Conservation (phyloP, 495 filamentous ascomycete genomes). For the Xylaria sp. region DNA sequence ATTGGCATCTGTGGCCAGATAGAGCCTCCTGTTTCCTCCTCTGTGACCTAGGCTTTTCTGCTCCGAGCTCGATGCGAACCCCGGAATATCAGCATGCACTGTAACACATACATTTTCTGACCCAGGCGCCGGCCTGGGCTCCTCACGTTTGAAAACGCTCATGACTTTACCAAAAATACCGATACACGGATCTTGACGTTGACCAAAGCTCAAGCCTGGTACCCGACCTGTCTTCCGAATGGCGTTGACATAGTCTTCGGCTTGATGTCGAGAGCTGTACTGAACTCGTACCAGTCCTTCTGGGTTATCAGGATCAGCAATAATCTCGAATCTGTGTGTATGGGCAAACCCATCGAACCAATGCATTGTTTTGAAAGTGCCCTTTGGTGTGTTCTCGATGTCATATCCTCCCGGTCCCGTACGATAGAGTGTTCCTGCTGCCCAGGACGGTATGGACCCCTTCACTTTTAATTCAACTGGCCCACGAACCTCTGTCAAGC, state of each 20-base stretch:
- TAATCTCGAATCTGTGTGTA: constrained; percentile 74
- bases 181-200: constrained; percentile 71
- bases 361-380: constrained; percentile 64
- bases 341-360: constrained; percentile 87
- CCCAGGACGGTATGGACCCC: constrained; percentile 54
- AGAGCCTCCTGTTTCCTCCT: constrained; percentile 55
- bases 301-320: constrained; percentile 39
- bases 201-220: constrained; percentile 63
- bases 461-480: constrained; percentile 48
- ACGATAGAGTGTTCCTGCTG: constrained; percentile 69
- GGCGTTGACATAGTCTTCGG: constrained; percentile 61
- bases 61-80: constrained; percentile 38
- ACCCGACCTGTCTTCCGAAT: constrained; percentile 60
- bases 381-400: constrained; percentile 61
- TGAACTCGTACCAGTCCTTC: constrained; percentile 52
- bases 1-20: constrained; percentile 66
- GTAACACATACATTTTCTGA: constrained; percentile 65
- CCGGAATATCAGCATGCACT: constrained; percentile 64
- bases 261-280: constrained; percentile 76
- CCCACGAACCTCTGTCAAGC: constrained; percentile 52
- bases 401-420: constrained; percentile 72
- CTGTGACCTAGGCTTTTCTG: constrained; percentile 33
- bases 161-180: constrained; percentile 71
- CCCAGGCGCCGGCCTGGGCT: constrained; percentile 33
- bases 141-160: constrained; percentile 52